phyloP scores from a whole-genome alignment of 345 rosid genomes.

The Populus alba region DNA sequence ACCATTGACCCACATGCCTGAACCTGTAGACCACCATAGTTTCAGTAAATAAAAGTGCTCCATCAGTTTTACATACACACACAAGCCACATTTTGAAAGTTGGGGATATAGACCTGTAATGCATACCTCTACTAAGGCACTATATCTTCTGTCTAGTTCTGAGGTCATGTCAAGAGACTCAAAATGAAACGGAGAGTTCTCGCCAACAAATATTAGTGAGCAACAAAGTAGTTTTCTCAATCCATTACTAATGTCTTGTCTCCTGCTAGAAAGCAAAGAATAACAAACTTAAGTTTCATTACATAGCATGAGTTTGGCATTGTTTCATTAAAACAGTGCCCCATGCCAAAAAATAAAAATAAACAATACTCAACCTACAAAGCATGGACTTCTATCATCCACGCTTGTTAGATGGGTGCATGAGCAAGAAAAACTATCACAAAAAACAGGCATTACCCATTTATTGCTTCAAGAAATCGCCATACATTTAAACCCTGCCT shows the following conservation, averaged over 20 bases:
- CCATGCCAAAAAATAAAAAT: not conserved
- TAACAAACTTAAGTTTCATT: not conserved
- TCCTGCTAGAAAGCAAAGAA: slow-evolving; percentile 1
- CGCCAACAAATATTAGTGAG: slow-evolving; percentile 80
- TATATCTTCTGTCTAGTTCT: slow-evolving; percentile 71
- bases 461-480: slow-evolving; percentile 85
- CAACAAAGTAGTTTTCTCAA: slow-evolving; percentile 74
- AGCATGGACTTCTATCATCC: not conserved
- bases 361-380: not conserved
- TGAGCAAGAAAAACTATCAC: slow-evolving; percentile 19
- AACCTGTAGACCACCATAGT: slow-evolving; percentile 45
- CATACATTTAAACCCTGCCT: slow-evolving; percentile 75
- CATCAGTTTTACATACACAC: not conserved
- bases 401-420: not conserved
- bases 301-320: not conserved
- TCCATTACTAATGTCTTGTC: slow-evolving; percentile 77
- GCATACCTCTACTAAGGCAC: slow-evolving; percentile 89
- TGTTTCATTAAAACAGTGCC: not conserved
- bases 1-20: slow-evolving; percentile 95
- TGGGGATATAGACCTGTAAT: not conserved
- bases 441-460: slow-evolving; percentile 45
- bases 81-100: not conserved
- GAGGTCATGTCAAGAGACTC: slow-evolving; percentile 89
- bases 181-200: slow-evolving; percentile 71
- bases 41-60: not conserved